Evolutionary conservation across 495 filamentous ascomycete species (phyloP).

Genomic region (Venustampulla echinocandica): DNA sequence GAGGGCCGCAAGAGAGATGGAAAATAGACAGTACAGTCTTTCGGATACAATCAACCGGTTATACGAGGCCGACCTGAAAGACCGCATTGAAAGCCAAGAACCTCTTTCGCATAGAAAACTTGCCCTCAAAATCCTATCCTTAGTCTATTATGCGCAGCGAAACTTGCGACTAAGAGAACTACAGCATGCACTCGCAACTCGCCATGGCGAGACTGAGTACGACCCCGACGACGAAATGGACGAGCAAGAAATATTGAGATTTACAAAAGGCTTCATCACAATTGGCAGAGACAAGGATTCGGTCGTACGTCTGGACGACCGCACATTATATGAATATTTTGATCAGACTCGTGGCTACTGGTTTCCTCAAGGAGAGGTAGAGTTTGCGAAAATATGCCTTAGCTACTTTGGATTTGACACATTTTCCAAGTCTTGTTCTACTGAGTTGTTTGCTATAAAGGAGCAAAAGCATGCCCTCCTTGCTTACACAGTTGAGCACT

Average conservation of each 20-base stretch:
- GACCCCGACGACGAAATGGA: slow-evolving; percentile 2
- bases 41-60: slow-evolving; percentile 15
- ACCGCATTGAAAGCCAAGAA: slow-evolving; percentile 6
- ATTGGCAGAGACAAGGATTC: slow-evolving; percentile 10
- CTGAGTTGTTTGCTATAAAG: slow-evolving; percentile 16
- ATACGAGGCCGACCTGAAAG: slow-evolving; percentile 22
- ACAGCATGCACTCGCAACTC: slow-evolving; percentile 22
- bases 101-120: too few species aligned
- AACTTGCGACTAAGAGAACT: slow-evolving; percentile 22
- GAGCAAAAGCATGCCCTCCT: slow-evolving; percentile 16
- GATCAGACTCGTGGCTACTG: slow-evolving; percentile 11
- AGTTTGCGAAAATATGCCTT: slow-evolving; percentile 17
- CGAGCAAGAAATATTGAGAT: slow-evolving; percentile 16
- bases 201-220: slow-evolving; percentile 11
- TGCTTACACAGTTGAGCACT: slow-evolving; percentile 22
- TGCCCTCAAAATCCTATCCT: slow-evolving; percentile 11
- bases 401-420: slow-evolving; percentile 18
- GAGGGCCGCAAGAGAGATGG: slow-evolving; percentile 7
- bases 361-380: slow-evolving; percentile 13
- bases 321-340: slow-evolving; percentile 23
- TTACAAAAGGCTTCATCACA: slow-evolving; percentile 21
- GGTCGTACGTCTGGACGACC: slow-evolving; percentile 19
- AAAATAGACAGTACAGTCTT: slow-evolving; percentile 5
- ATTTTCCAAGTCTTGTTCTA: slow-evolving; percentile 17
- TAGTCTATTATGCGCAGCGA: slow-evolving; percentile 17